Evolutionary conservation across 2,329 filamentous ascomycete genomes (phyloP).

Genomic region (Pseudonectria buxi): DNA sequence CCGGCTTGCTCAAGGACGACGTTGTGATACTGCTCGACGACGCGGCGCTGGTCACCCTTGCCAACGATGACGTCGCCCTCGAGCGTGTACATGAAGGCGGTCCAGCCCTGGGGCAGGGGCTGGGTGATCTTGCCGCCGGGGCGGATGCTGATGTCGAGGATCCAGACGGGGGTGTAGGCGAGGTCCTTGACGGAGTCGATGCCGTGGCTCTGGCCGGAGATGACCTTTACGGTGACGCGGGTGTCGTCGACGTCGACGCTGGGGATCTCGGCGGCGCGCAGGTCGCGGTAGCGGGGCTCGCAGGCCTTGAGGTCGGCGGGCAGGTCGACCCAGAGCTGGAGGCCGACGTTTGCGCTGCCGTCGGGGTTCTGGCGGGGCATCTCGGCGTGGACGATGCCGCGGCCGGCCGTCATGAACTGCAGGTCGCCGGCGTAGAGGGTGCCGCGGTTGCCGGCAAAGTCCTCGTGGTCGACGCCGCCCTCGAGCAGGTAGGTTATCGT

Average conservation of each 20-base stretch:
- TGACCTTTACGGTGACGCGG: constrained; percentile 78
- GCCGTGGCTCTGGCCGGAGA: constrained; percentile 76
- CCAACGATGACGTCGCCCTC: constrained; percentile 63
- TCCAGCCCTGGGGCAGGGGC: constrained; percentile 73
- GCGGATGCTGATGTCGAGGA: constrained; percentile 73
- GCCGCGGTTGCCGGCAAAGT: constrained; percentile 80
- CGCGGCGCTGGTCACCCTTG: constrained; percentile 41
- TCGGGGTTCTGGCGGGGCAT: constrained; percentile 80
- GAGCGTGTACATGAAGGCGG: constrained; percentile 83
- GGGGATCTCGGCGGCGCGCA: constrained; percentile 74
- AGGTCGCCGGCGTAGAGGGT: constrained; percentile 83
- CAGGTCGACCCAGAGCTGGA: constrained; percentile 95
- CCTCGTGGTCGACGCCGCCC: constrained; percentile 84
- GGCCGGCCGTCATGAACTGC: constrained; percentile 95
- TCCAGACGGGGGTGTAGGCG: constrained; percentile 96
- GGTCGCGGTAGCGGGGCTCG: constrained; percentile 87
- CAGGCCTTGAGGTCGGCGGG: constrained; percentile 75
- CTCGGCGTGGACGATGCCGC: constrained; percentile 89
- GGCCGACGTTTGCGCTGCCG: constrained; percentile 70
- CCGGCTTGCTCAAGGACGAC: constrained; percentile 79
- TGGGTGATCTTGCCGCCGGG: constrained; percentile 76
- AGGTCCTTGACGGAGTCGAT: constrained; percentile 83
- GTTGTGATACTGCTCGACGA: constrained; percentile 71
- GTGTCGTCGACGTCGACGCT: constrained; percentile 62
- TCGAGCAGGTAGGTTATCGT: constrained; percentile 83